Evolutionary conservation across 306 rosid genomes (phyloP), one percentile per base, ranked within the genome.

Genomic region (Lablab purpureus): DNA sequence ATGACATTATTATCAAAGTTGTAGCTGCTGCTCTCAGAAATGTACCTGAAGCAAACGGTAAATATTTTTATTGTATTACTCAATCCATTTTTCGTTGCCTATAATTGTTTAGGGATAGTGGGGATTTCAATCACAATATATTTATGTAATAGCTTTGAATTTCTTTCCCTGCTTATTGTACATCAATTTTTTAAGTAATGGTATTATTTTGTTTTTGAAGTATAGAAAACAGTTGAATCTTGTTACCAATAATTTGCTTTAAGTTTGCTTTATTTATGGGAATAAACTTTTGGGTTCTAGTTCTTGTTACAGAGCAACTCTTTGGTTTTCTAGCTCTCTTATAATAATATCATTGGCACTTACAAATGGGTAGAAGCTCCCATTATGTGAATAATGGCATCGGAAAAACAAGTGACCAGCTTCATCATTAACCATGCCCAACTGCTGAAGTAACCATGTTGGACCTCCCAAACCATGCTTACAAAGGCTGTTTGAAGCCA

Each of bases 11-110:
- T 79, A 90, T 95, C 82, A 95, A 93, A 91, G 97, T 97, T 66
- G 98, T 95, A 71, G 99, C 99, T 60, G 90, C 92, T 73, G 89
- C 98, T 10, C 88, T 95, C 34, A 91, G 88, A 91, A 93, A 89
- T 84, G 94, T 93, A 60, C 92, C 93, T 1, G 96, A 90, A 83
- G 99, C 99, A 56, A 95, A 93, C 27, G 99, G 99, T 93, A 94
- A 86, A 81, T 50, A 50, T 60, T 69, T 47, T 51, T 66, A 78
- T 74, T 37, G 46, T 66, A 65, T 45, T 54, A 32, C 37, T 77
- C 76, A 47, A 45, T 64, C 71, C 37, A 23, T 83, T 52, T 51
- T 40, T 27, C 18, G 66, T 72, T 72, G 55, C 37, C 40, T 30
- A 17, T 63, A 60, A 37, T 41, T 50, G 64, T 82, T 12, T 45